Evolutionary conservation across 805 yeast species (phyloP), one percentile per base, ranked within the genome.

Genomic region (Tetrapisispora nanseiensis): DNA sequence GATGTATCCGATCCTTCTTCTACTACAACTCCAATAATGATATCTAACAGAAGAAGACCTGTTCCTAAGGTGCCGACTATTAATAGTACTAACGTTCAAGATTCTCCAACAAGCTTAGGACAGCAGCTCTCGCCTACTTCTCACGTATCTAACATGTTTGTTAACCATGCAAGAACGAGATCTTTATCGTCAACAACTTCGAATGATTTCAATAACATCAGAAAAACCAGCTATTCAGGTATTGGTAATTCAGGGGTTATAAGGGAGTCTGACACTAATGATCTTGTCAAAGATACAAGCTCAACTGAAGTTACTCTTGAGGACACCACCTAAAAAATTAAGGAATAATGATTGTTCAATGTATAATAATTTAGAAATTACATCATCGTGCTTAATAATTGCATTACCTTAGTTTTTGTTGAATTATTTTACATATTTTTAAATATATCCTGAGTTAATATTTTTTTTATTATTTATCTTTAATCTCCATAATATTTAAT

Each of bases 1-100:
- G 41, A 42, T 4, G 15, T 20, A 5, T 9, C 40, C 11, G 21
- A 13, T 6, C 13, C 19, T 4, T 10, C 29, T 16, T 9, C 36
- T 4, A 13, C 35, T 21, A n/a, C n/a, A n/a, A 16, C 46, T 6
- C 61, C 63, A 2, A 52, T 45, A 33, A 60, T 59, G 63, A 61
- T 59, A 28, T 52, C 61, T 0, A 61, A 50, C 39, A 56, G 63
- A 46, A 57, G 66, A 44, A 44, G 46, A 34, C 48, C 59, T 3
- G 46, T 53, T 3, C 61, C 63, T 24, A 53, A 49, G 26, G 39
- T 43, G 10, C 48, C 52, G 3, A 12, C 5, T 12, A 6, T 33
- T 4, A 33, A 33, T 8, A 13, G 35, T 21, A 7, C 15, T 29
- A 15, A 8, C 13, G 5, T 15, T 8, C 32, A 9, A 29, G 32